Base-by-base conservation (phyloP, 1,284 basidiomycete genomes). In the Cryptococcus sp. region DNA sequence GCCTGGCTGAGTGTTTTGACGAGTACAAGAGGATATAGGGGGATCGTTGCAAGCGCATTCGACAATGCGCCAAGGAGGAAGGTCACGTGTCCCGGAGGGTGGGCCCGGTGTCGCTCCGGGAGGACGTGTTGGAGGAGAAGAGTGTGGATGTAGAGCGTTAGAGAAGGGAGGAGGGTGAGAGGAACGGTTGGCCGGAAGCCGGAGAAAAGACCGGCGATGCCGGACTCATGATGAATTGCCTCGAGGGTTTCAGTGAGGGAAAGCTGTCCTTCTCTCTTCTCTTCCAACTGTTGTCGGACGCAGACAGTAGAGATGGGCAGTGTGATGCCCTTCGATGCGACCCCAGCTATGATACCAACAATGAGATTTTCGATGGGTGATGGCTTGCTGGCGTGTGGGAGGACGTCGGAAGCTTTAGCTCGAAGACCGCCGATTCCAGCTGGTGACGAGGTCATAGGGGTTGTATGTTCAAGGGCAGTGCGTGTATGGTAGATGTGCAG, bases 251-350 rank as follows among this genome's bases (percentile, higher is more conserved):
- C 52, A 5, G 62, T 16, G 16, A 68, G 19, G 3, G 60, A 59
- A 19, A 48, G 39, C 17, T 49, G 22, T 57, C 46, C 22, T 30
- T 40, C 43, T 58, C 56, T 30, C 27, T 57, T n/a, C 30, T 48
- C 46, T 41, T 47, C 25, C 39, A 81, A 75, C 66, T 82, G 81
- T 59, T 80, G 76, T 13, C 81, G 61, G 0, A 81, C 79, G 8
- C 78, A 79, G 23, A 82, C 77, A 52, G 80, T 80, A n/a, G 76
- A 79, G 22, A 82, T 68, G 1, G 81, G 81, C n/a, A 80, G 71
- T 2, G 78, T 78, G 51, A 80, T 69, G 40, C 76, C 75, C 47
- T 81, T 76, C 15, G 78, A 77, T 2, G 76, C 58, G 25, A 81
- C 64, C 0, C 81, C 81, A 6, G 80, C 77, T 16, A 81, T 49